phyloP scores from a whole-genome alignment of 148 eudicot genomes.

The Polygonum maritimum region DNA sequence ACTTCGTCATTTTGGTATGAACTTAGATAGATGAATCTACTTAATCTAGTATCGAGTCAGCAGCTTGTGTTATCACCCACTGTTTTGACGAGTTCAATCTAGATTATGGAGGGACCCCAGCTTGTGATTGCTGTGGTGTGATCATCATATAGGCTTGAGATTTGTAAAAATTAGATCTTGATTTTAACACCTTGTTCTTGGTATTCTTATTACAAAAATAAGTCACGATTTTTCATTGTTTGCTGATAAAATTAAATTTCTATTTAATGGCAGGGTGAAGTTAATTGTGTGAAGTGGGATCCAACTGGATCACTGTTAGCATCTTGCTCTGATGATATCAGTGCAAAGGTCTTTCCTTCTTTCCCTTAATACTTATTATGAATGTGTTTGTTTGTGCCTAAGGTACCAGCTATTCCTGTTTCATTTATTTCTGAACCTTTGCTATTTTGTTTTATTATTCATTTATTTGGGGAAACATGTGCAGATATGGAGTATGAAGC shows the following conservation, averaged over 20 bases:
- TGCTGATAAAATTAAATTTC: background rate
- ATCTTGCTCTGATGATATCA: conserved; percentile 58
- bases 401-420: background rate
- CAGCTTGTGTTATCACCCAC: background rate
- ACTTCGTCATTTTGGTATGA: background rate
- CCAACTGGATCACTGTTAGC: conserved; percentile 51
- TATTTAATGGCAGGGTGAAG: conserved; percentile 44
- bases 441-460: background rate
- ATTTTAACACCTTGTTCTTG: background rate
- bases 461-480: background rate
- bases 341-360: conserved; percentile 39
- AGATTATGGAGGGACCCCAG: background rate
- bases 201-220: background rate
- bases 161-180: background rate
- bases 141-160: background rate
- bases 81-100: background rate
- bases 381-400: background rate
- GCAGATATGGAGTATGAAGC: conserved; percentile 64
- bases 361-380: background rate
- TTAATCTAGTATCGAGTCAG: background rate
- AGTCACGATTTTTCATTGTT: background rate
- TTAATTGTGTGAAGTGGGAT: conserved; percentile 64
- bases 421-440: background rate
- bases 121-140: conserved; percentile 1
- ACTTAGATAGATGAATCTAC: background rate